A percentile compares a stretch with the other conserved stretches of the same genome.
Conservation (phyloP, 306 rosid genomes). For the Canavalia gladiata region DNA sequence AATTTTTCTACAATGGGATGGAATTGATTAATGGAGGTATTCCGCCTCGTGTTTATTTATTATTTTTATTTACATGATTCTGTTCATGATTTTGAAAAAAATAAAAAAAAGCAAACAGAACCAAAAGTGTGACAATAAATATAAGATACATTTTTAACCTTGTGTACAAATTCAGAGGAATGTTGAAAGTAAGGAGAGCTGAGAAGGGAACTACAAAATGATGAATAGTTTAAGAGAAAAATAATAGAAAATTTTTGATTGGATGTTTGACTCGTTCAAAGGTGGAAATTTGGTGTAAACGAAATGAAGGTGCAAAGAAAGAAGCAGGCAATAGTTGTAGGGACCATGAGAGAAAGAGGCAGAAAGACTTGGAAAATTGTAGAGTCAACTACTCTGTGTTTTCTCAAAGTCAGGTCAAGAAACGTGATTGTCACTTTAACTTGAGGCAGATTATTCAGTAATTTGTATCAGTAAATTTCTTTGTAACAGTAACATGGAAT, state of each 20-base stretch:
- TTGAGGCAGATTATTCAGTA: background rate
- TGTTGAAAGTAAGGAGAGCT: background rate
- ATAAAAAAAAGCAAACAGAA: background rate
- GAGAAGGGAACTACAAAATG: background rate
- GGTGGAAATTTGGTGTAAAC: background rate
- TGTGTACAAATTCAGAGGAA: background rate
- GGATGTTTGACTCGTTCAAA: slow-evolving; percentile 41
- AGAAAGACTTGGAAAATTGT: no score
- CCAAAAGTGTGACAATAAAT: background rate
- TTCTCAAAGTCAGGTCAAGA: background rate
- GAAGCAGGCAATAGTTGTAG: background rate
- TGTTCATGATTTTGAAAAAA: no score
- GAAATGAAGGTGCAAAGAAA: slow-evolving; percentile 7
- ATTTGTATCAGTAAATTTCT: no score
- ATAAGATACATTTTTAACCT: background rate
- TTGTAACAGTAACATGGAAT: no score
- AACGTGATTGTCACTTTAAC: background rate
- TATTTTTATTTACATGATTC: no score
- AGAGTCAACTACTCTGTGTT: background rate
- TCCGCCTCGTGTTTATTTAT: no score
- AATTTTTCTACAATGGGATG: no score
- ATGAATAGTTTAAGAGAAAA: background rate
- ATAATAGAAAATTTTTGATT: background rate
- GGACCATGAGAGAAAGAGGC: no score
- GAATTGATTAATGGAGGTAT: no score